These are phyloP conservation scores for Globisporangium cystogenes DNA, from an alignment of 352 stramenopile species.

Conservation along the genomic window DNA sequence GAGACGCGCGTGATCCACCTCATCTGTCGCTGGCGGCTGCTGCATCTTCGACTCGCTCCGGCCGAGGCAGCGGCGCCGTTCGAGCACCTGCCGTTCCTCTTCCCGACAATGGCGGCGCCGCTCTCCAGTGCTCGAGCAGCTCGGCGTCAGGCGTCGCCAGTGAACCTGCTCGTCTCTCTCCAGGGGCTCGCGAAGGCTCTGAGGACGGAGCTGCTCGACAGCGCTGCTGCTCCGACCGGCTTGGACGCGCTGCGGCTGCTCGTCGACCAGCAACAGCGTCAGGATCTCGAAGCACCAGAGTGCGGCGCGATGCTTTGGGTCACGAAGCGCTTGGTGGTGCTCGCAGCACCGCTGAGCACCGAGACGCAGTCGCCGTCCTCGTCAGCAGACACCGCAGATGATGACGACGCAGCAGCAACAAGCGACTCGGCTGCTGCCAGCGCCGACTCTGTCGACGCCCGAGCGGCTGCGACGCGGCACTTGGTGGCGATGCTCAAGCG, in stretches of 20 bases:
- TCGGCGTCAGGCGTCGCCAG: not conserved
- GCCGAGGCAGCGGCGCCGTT: slow-evolving; percentile 48
- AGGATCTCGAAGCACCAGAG: not conserved
- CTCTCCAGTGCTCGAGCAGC: not conserved
- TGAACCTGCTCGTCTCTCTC: slow-evolving; percentile 8
- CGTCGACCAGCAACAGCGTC: not conserved
- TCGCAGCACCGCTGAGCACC: not conserved
- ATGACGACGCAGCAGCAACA: no score
- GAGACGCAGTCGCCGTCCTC: not conserved
- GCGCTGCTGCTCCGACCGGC: not conserved
- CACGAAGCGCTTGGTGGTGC: slow-evolving; percentile 19
- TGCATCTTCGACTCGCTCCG: slow-evolving; percentile 40
- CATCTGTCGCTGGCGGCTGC: slow-evolving; percentile 54
- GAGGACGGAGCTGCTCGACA: slow-evolving; percentile 10
- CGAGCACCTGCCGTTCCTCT: slow-evolving; percentile 37
- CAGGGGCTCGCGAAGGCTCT: slow-evolving; percentile 19
- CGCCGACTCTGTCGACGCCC: not conserved
- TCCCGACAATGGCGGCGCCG: slow-evolving; percentile 15
- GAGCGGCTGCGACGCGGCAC: not conserved
- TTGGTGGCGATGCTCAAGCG: slow-evolving; percentile 21
- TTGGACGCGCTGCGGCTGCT: slow-evolving; percentile 2
- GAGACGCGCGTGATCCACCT: slow-evolving; percentile 42
- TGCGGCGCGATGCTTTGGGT: slow-evolving; percentile 6
- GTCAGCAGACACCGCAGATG: not conserved
- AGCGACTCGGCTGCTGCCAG: not conserved